Percentiles rank a stretch among this genome's conserved stretches.
These are phyloP conservation scores for Dactylellina sp. DNA, from an alignment of 2,329 filamentous ascomycete genomes.

Conservation along the genomic window DNA sequence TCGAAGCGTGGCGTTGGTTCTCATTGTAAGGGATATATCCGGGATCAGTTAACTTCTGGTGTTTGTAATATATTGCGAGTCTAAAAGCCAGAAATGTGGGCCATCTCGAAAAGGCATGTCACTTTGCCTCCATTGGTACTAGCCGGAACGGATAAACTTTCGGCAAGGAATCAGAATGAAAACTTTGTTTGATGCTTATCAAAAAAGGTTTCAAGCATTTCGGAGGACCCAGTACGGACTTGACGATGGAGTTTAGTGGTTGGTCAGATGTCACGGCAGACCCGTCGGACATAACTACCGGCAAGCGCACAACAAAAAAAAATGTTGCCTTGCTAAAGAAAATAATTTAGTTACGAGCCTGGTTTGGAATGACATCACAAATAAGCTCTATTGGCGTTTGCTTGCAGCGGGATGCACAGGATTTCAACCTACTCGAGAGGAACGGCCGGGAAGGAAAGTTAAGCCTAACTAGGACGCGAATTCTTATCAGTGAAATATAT, in stretches of 20 bases:
- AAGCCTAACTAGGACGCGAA: neutral
- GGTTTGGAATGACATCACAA: constrained; percentile 2
- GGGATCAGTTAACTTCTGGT: too few species aligned
- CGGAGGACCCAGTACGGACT: too few species aligned
- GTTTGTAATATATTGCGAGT: too few species aligned
- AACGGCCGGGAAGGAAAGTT: neutral
- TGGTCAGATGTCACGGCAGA: constrained; percentile 33
- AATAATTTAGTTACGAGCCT: too few species aligned
- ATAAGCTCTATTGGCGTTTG: neutral
- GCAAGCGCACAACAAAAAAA: constrained; percentile 13
- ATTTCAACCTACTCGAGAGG: neutral
- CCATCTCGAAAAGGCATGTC: too few species aligned
- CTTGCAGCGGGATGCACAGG: constrained; percentile 9
- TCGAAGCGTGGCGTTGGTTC: too few species aligned
- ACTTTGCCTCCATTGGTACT: neutral
- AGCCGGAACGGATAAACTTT: neutral
- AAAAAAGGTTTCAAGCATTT: too few species aligned
- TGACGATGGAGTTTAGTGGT: constrained; percentile 12
- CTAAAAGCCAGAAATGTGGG: too few species aligned
- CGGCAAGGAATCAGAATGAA: neutral
- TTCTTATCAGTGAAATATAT: neutral
- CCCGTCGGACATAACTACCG: constrained; percentile 38
- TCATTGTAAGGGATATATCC: too few species aligned
- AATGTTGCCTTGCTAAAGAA: too few species aligned
- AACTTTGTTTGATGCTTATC: too few species aligned